Evolutionary conservation across 257 asterid genomes (phyloP).

Genomic region (Salvia splendens): DNA sequence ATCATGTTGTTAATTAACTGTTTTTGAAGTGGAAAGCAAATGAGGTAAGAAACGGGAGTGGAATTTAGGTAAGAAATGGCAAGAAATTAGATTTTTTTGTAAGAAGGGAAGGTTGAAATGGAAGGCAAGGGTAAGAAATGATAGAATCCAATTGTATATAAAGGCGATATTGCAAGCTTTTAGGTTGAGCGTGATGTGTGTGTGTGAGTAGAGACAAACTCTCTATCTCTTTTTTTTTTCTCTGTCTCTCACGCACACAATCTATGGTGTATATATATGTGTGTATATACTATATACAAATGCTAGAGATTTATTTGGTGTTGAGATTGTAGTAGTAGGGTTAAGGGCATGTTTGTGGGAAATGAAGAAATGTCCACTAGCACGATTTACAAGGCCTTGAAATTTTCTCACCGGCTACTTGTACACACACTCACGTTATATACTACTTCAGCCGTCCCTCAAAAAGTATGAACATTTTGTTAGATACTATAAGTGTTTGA

Average conservation of each 20-base stretch:
- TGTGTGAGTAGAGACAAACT: not conserved
- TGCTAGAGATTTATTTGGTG: constrained; percentile 5
- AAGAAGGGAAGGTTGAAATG: constrained; percentile 23
- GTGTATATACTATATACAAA: not conserved
- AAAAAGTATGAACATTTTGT: no score
- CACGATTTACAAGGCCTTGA: constrained; percentile 44
- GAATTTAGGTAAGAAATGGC: not conserved
- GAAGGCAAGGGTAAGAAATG: constrained; percentile 34
- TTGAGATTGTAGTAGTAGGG: constrained; percentile 40
- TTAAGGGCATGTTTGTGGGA: constrained; percentile 58
- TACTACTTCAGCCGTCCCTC: no score
- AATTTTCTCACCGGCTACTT: constrained; percentile 22
- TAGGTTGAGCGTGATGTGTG: constrained; percentile 23
- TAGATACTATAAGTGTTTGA: no score
- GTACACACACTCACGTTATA: not conserved
- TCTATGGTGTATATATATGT: not conserved
- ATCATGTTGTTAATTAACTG: constrained; percentile 30
- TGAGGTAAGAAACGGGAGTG: not conserved
- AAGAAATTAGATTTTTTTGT: not conserved
- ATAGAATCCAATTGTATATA: constrained; percentile 43
- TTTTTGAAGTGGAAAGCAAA: not conserved
- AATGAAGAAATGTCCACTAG: constrained; percentile 43
- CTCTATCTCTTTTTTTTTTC: not conserved
- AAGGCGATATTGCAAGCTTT: constrained; percentile 47
- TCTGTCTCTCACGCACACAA: constrained; percentile 10